Conservation (phyloP, 371 early-diverging fungal genomes). For the Aphelidium insulamus region DNA sequence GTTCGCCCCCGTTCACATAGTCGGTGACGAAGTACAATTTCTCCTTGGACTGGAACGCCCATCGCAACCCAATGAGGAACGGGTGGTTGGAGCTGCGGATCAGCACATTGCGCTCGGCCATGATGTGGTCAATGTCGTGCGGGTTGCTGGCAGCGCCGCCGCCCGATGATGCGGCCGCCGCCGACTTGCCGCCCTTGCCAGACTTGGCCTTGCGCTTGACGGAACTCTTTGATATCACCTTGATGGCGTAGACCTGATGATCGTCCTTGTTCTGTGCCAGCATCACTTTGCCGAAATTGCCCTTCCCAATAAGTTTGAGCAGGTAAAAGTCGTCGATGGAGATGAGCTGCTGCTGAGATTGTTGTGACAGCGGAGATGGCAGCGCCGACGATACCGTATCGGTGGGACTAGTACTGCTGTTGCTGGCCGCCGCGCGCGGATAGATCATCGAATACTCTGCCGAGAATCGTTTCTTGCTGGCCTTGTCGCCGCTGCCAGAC, state of each 20-base stretch:
- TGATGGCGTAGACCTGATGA: conserved; percentile 8
- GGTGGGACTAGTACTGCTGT: too few relatives aligned
- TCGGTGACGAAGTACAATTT: conserved; percentile 51
- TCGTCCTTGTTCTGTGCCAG: conserved; percentile 4
- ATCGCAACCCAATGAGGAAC: conserved; percentile 43
- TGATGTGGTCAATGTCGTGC: conserved; percentile 43
- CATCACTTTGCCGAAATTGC: conserved; percentile 10
- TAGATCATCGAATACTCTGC: too few relatives aligned
- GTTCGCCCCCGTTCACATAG: conserved; percentile 58
- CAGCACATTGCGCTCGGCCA: conserved; percentile 60
- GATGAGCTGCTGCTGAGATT: neutral
- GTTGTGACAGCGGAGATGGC: too few relatives aligned
- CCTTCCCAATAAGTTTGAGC: conserved; percentile 12
- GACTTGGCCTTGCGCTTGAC: conserved; percentile 8
- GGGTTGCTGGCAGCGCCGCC: too few relatives aligned
- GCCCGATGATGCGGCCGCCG: too few relatives aligned
- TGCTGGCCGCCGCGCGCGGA: too few relatives aligned
- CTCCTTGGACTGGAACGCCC: conserved; percentile 40
- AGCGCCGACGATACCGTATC: too few relatives aligned
- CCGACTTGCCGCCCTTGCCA: too few relatives aligned
- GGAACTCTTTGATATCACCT: conserved; percentile 10
- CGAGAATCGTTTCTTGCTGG: too few relatives aligned
- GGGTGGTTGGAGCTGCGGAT: conserved; percentile 27
- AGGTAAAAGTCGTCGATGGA: conserved; percentile 20
- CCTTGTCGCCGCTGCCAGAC: too few relatives aligned